Evolutionary conservation across 164 flowering plant species (phyloP), one percentile per base, ranked within the genome.

Genomic region (Aristolochia contorta): DNA sequence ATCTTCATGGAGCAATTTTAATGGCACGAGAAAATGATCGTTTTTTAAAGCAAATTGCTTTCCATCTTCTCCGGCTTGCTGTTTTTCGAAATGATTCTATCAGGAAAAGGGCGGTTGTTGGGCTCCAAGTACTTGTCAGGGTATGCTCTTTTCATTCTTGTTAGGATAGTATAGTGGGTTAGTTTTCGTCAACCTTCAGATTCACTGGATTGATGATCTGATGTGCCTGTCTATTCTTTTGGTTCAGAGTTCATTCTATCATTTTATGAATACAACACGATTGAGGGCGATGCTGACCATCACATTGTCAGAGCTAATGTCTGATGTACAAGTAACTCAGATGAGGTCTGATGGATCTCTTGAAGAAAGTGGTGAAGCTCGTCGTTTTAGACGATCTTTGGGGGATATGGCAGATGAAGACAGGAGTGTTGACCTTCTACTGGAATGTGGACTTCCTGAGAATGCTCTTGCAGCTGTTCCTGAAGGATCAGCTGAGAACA

Each of bases 21-120:
- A 91, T 94, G 89, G 82, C 99, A 16, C 83, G 99, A 74, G 99
- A 94, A 64, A 94, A 94, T 78, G 99, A 94, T 63, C 91, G 96
- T 47, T 94, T 94, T 75, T 75, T 91, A 65, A 94, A 94, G 78
- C 97, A 91, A 80, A 80, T 90, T 53, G 87, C 96, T 22, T 94
- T 94, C 74, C 93, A 94, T 77, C 95, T 91, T 67, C 96, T 94
- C 58, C 89, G 96, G 25, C 95, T 94, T 64, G 93, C 89, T 32
- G 97, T 94, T 51, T 94, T 84, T 62, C 74, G 95, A 65, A 91
- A 94, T 78, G 95, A 84, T 54, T 88, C 79, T 63, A 80, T 94
- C 61, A 80, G 97, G 67, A 86, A 65, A 74, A 80, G 96, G 66
- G 97, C 97, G 71, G 96, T 93, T 46, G 54, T 84, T 66, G 97